Percentiles rank a stretch among this genome's conserved stretches.
These are phyloP conservation scores for Aspergillus sergii DNA, from an alignment of 2,329 filamentous ascomycete species.

Conservation along the genomic window DNA sequence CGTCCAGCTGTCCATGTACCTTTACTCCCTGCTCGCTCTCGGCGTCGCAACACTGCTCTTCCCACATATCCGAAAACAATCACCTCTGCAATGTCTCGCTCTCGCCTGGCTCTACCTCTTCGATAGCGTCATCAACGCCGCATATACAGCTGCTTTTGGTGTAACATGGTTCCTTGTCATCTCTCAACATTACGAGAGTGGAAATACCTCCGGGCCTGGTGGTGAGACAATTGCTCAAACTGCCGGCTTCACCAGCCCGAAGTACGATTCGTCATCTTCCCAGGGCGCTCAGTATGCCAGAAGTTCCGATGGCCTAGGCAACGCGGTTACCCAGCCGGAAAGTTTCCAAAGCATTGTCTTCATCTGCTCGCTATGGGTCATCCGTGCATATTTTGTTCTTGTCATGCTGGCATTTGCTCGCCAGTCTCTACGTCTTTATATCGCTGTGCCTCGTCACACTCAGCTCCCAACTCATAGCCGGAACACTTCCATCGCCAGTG, in stretches of 20 bases:
- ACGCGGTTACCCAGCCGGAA: conserved; percentile 67
- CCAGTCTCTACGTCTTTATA: conserved; percentile 68
- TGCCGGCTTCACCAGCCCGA: conserved; percentile 66
- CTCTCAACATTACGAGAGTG: conserved; percentile 56
- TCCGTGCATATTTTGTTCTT: conserved; percentile 81
- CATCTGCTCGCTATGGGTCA: conserved; percentile 71
- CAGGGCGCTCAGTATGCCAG: conserved; percentile 41
- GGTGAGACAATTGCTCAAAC: conserved; percentile 62
- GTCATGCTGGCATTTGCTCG: conserved; percentile 83
- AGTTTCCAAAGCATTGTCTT: conserved; percentile 76
- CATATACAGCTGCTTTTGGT: conserved; percentile 81
- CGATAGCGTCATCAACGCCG: conserved; percentile 78
- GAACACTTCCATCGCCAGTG: conserved; percentile 49
- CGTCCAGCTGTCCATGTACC: conserved; percentile 86
- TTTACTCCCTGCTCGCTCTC: conserved; percentile 78
- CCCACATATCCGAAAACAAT: conserved; percentile 77
- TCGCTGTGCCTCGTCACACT: conserved; percentile 44
- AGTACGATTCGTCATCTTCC: conserved; percentile 64
- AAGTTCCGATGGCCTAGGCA: conserved; percentile 55
- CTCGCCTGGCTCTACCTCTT: conserved; percentile 84
- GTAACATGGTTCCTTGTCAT: conserved; percentile 84
- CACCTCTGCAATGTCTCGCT: conserved; percentile 75
- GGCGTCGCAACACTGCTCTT: conserved; percentile 69
- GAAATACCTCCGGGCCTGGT: conserved; percentile 51
- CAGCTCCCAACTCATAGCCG: conserved; percentile 45